Evolutionary conservation across 2,329 filamentous ascomycete species (phyloP).

Genomic region (Scytalidium lignicola): DNA sequence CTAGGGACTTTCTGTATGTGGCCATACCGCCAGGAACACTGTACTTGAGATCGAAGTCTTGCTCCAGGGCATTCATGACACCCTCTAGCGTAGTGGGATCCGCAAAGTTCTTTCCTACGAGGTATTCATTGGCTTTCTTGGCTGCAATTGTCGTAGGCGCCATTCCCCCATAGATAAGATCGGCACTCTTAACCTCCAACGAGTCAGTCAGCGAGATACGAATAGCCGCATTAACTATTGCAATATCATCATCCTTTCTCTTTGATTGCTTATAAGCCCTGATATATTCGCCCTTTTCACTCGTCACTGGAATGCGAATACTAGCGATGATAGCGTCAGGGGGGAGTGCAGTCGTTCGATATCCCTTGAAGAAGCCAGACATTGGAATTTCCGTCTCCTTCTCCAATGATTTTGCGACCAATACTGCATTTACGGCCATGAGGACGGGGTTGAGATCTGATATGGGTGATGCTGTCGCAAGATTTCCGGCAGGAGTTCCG

Average conservation of each 20-base stretch:
- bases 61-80: slow-evolving; percentile 81
- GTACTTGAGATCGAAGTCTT: slow-evolving; percentile 84
- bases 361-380: slow-evolving; percentile 87
- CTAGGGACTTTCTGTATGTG: slow-evolving; percentile 85
- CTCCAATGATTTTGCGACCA: slow-evolving; percentile 73
- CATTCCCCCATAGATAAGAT: slow-evolving; percentile 92
- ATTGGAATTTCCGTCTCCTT: slow-evolving; percentile 83
- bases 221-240: slow-evolving; percentile 87
- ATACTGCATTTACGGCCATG: slow-evolving; percentile 75
- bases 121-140: slow-evolving; percentile 67
- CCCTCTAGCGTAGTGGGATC: slow-evolving; percentile 82
- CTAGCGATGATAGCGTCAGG: slow-evolving; percentile 79
- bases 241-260: slow-evolving; percentile 96
- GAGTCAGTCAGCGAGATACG: slow-evolving; percentile 66
- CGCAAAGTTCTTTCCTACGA: slow-evolving; percentile 73
- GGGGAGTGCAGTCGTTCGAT: slow-evolving; percentile 76
- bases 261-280: slow-evolving; percentile 95
- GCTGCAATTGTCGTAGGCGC: slow-evolving; percentile 86
- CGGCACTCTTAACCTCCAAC: slow-evolving; percentile 67
- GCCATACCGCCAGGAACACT: slow-evolving; percentile 97
- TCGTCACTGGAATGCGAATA: slow-evolving; percentile 76
- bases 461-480: slow-evolving; percentile 92
- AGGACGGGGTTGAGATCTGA: slow-evolving; percentile 95
- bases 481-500: slow-evolving; percentile 91
- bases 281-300: slow-evolving; percentile 74